A percentile compares a stretch with the other conserved stretches of the same genome.
phyloP scores from a whole-genome alignment of 345 rosid genomes.

The Syzygium jambos region DNA sequence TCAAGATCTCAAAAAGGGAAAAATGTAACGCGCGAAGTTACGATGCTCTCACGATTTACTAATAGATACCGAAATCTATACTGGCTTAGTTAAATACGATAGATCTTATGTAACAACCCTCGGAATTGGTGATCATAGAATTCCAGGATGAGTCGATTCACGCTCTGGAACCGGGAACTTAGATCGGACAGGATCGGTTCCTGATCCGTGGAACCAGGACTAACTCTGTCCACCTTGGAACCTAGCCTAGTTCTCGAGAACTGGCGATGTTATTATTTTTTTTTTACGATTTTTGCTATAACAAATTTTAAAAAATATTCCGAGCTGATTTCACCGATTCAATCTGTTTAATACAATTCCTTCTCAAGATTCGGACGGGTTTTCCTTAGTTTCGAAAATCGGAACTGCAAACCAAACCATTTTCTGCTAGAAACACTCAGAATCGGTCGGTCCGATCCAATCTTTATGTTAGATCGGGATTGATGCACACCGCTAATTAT shows the following conservation, averaged over 20 bases:
- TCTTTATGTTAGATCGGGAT: background rate
- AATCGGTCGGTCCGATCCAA: accelerated
- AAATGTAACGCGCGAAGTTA: background rate
- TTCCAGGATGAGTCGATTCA: background rate
- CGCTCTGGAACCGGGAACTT: background rate
- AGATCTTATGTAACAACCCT: background rate
- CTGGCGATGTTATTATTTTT: background rate
- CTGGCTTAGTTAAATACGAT: background rate
- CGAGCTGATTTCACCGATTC: accelerated
- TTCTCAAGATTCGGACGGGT: background rate
- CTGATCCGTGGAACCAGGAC: background rate
- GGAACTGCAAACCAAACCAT: background rate
- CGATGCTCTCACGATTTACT: accelerated
- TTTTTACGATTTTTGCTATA: background rate
- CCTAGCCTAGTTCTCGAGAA: too few species aligned
- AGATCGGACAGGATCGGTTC: background rate
- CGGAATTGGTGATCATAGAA: background rate
- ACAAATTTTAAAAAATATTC: background rate
- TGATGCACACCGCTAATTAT: background rate
- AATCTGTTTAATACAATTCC: accelerated
- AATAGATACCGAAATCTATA: background rate
- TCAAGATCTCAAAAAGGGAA: background rate
- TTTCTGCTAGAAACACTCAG: background rate
- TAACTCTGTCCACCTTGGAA: background rate
- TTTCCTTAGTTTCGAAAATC: too few species aligned